Percentiles rank a stretch among this genome's conserved stretches.
Evolutionary conservation across 768 basidiomycete genomes (phyloP).

Genomic region (Sporobolomyces roseus): DNA sequence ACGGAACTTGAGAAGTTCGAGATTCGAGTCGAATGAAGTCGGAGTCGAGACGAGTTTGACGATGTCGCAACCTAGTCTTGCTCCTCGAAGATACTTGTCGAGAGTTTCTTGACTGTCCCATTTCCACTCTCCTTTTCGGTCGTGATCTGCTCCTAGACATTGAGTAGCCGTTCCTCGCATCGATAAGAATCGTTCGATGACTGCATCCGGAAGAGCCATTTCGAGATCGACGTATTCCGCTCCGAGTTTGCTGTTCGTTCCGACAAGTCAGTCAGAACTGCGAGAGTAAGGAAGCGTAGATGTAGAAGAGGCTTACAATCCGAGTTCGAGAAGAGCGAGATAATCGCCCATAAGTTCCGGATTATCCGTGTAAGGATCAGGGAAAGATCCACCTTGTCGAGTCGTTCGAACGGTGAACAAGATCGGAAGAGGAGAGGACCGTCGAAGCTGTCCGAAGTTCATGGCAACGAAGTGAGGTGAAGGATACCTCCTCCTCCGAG

Average conservation of each 20-base stretch:
- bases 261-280: conserved; percentile 55
- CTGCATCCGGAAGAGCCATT: conserved; percentile 71
- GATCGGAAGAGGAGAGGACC: conserved; percentile 72
- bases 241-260: conserved; percentile 69
- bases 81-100: conserved; percentile 66
- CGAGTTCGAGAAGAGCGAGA: conserved; percentile 58
- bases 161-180: conserved; percentile 67
- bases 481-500: background rate
- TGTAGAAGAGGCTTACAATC: conserved; percentile 66
- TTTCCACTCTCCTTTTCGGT: conserved; percentile 75
- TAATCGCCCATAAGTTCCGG: conserved; percentile 65
- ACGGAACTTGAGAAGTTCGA: conserved; percentile 69
- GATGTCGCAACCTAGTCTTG: conserved; percentile 67
- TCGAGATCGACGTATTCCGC: conserved; percentile 93
- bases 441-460: conserved; percentile 72
- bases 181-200: conserved; percentile 57
- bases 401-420: conserved; percentile 84
- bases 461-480: conserved; percentile 62
- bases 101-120: conserved; percentile 70
- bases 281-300: background rate
- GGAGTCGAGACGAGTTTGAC: conserved; percentile 89
- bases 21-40: conserved; percentile 66
- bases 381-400: conserved; percentile 84
- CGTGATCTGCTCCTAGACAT: conserved; percentile 88
- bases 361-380: conserved; percentile 65